phyloP scores from a whole-genome alignment of 2,329 filamentous ascomycete species.

The Drechslerella dactyloides region DNA sequence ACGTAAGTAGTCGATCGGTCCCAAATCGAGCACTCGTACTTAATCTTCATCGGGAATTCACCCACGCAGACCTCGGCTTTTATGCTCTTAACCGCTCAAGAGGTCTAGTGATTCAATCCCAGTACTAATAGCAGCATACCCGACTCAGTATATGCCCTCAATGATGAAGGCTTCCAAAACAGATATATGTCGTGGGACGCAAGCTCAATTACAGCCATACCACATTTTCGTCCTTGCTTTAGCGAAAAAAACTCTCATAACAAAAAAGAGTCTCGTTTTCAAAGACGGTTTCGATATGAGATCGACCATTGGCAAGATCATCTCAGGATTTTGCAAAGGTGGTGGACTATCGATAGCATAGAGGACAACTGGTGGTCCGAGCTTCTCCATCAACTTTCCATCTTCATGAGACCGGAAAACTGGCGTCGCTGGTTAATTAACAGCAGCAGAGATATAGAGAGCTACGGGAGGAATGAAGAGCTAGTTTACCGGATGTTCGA shows the following conservation, averaged over 20 bases:
- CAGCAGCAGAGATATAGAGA: neutral
- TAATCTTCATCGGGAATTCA: too few relatives aligned
- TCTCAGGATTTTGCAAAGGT: conserved; percentile 20
- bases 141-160: conserved; percentile 15
- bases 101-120: too few relatives aligned
- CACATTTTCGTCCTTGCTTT: too few relatives aligned
- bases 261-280: neutral
- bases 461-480: neutral
- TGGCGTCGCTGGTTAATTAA: conserved; percentile 10
- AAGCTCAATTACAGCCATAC: too few relatives aligned
- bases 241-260: neutral
- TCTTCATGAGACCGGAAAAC: conserved; percentile 22
- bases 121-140: too few relatives aligned
- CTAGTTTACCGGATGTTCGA: neutral
- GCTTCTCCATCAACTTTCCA: conserved; percentile 10
- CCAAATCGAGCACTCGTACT: too few relatives aligned
- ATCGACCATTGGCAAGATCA: conserved; percentile 31
- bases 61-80: too few relatives aligned
- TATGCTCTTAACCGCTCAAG: too few relatives aligned
- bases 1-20: conserved; percentile 12
- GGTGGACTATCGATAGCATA: conserved; percentile 21
- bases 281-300: conserved; percentile 43
- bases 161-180: conserved; percentile 24
- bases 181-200: conserved; percentile 33
- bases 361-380: conserved; percentile 29